Evolutionary conservation across 1,139 yeast genomes (phyloP).

Genomic region (Taiozyma sp.): DNA sequence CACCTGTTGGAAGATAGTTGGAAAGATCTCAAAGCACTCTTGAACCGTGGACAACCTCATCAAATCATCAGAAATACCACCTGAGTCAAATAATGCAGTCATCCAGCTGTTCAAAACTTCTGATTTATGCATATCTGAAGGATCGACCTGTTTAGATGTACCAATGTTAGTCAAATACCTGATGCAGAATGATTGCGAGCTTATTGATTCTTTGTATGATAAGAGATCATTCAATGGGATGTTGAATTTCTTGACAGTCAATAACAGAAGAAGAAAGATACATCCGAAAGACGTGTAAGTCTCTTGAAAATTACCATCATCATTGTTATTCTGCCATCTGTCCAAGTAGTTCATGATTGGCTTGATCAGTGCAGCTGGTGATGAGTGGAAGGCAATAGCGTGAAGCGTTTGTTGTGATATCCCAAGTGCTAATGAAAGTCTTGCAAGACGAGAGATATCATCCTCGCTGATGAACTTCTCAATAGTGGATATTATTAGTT

Average conservation of each 20-base stretch:
- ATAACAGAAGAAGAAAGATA: constrained; percentile 45
- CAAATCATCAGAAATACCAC: constrained; percentile 82
- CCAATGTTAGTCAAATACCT: constrained; percentile 21
- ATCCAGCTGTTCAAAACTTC: constrained; percentile 73
- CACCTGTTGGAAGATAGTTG: constrained; percentile 72
- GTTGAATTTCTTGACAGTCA: constrained; percentile 41
- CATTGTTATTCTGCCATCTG: constrained; percentile 32
- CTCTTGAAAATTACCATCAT: constrained; percentile 61
- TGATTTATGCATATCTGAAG: constrained; percentile 13
- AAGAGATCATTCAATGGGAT: constrained; percentile 29
- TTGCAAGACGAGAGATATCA: constrained; percentile 41
- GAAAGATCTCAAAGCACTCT: constrained; percentile 66
- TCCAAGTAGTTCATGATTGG: constrained; percentile 33
- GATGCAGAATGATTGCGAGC: constrained; percentile 22
- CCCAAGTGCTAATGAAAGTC: constrained; percentile 45
- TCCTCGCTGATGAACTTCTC: constrained; percentile 36
- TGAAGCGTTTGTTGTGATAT: constrained; percentile 39
- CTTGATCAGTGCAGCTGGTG: constrained; percentile 21
- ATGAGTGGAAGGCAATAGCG: constrained; percentile 30
- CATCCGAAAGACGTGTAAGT: constrained; percentile 65
- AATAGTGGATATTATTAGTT: constrained; percentile 31
- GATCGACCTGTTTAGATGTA: constrained; percentile 13
- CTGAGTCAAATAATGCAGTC: constrained; percentile 74
- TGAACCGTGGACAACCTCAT: constrained; percentile 63
- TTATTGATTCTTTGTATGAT: constrained; percentile 12